Base-by-base conservation (phyloP, 148 eudicot species). In the Camellia lanceoleosa region DNA sequence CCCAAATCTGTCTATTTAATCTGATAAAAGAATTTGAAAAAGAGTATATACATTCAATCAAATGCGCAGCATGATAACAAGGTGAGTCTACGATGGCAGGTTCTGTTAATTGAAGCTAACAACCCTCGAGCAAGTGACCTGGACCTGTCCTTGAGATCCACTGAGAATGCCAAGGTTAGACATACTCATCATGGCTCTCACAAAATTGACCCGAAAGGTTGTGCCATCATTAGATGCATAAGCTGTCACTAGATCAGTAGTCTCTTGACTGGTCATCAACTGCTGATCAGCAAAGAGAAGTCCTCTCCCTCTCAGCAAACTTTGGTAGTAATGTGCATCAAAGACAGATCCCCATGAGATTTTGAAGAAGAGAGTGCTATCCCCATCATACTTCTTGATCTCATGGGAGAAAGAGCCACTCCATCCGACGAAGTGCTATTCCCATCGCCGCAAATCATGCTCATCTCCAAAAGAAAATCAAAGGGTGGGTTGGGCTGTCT, bases 251-350 rank as follows among this genome's bases (percentile, higher is more conserved):
- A 85, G 6, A 23, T 80, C 77, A 30, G 88, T 87, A 64, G 91
- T 89, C 69, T 59, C 66, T 10, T 85, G 55, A 80, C 79, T 60
- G 9, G 82, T 83, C 91, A 89, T 89, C 68, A 87, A 79, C 65
- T 89, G 88, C 70, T 87, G 91, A 69, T 89, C 89, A 44, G 88
- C 80, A 56, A 70, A 80, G 20, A 89, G 85, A 47, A 87, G 80
- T 52, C 88, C 91, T 52, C 87, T 83, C 18, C 91, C 91, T 79
- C 76, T 75, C 14, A 85, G 68, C 83, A 87, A 79, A 20, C 77
- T 83, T 70, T 87, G 76, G 76, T 80, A 89, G 70, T 85, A 87
- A n/a, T 85, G 85, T 30, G 85, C 16, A n/a, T 78, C 89, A 8
- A 85, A 83, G 7, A 75, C 82, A 56, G 84, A 74, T 23, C 88